Base-by-base conservation (phyloP, 2,329 filamentous ascomycete genomes). In the Cladophialophora yegresii region DNA sequence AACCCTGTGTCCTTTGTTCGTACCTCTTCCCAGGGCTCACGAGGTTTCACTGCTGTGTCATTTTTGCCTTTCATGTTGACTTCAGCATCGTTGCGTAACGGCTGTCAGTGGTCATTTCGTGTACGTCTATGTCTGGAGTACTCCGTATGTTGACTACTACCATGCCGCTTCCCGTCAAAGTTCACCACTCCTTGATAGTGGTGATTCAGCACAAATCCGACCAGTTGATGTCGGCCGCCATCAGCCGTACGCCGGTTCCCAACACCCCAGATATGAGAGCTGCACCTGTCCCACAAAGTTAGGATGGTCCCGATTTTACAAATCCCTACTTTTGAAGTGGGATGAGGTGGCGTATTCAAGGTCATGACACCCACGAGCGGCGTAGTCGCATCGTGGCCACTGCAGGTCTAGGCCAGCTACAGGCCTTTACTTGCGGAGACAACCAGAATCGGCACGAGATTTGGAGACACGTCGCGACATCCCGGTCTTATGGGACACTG, bases 1-100 rank as follows among this genome's bases (percentile, higher is more conserved):
- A 43, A 8, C 6, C 36, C 36, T 7, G 16, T 43, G 13, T 43
- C 36, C 13, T 16, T 43, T 43, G 36, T 43, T 36, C n/a, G 54
- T 43, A 36, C 26, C 16, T 23, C 32, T 32, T 50, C 12, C n/a
- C 36, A 64, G 43, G 53, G 33, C 22, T 50, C 40, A 45, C 51
- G 47, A 56, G 40, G 56, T 60, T 61, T 64, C 57, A 60, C 56
- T 53, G 22, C 50, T 64, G 62, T 64, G 47, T 61, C 62, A 58
- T 57, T 28, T 20, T 51, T 16, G 30, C 30, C 54, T 57, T 57
- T 51, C 50, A 43, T n/a, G 40, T 47, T 50, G 56, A 8, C 26
- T 26, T 22, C 47, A 28, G 10, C 5, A 20, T 26, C 47, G 47
- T 56, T 28, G 33, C 23, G 22, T 26, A 57, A 33, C 36, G 9